Percentiles rank a stretch among this genome's conserved stretches.
Conservation (phyloP, 495 filamentous ascomycete genomes). For the Peziza echinospora region DNA sequence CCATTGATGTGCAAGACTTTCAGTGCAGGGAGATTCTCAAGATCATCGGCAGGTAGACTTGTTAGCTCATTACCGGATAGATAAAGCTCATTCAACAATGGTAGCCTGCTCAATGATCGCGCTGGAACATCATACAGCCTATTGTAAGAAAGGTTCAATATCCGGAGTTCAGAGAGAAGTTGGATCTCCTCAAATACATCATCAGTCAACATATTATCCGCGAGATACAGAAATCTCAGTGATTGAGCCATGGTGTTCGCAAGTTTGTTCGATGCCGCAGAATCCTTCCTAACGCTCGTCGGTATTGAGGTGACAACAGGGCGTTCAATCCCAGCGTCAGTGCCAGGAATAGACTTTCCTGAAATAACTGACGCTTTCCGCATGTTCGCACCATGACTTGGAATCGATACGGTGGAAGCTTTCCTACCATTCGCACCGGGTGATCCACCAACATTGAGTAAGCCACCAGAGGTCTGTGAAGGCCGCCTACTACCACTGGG, state of each 20-base stretch:
- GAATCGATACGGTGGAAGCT: slow-evolving; percentile 55
- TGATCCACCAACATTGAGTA: slow-evolving; percentile 51
- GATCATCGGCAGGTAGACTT: slow-evolving; percentile 75
- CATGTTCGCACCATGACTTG: slow-evolving; percentile 48
- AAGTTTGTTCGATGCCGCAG: slow-evolving; percentile 49
- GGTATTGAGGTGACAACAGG: slow-evolving; percentile 31
- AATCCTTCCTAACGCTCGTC: slow-evolving; percentile 51
- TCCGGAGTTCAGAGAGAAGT: slow-evolving; percentile 58
- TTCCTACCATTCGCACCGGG: slow-evolving; percentile 48
- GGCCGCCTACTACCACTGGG: slow-evolving; percentile 36
- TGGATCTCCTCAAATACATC: slow-evolving; percentile 83
- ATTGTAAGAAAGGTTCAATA: slow-evolving; percentile 91
- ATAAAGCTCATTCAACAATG: slow-evolving; percentile 72
- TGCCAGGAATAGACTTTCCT: slow-evolving; percentile 33
- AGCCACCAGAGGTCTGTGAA: slow-evolving; percentile 59
- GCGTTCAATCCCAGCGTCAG: slow-evolving; percentile 18
- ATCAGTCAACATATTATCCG: slow-evolving; percentile 82
- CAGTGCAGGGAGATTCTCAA: slow-evolving; percentile 66
- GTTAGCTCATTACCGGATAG: slow-evolving; percentile 89
- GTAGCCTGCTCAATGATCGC: slow-evolving; percentile 68
- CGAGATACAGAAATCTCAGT: slow-evolving; percentile 62
- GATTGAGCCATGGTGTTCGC: slow-evolving; percentile 69
- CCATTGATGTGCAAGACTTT: slow-evolving; percentile 87
- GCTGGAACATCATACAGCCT: slow-evolving; percentile 78
- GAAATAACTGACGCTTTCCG: slow-evolving; percentile 73